These are phyloP conservation scores for Ophiostoma sp. DNA, from an alignment of 2,329 filamentous ascomycete genomes.

Conservation along the genomic window DNA sequence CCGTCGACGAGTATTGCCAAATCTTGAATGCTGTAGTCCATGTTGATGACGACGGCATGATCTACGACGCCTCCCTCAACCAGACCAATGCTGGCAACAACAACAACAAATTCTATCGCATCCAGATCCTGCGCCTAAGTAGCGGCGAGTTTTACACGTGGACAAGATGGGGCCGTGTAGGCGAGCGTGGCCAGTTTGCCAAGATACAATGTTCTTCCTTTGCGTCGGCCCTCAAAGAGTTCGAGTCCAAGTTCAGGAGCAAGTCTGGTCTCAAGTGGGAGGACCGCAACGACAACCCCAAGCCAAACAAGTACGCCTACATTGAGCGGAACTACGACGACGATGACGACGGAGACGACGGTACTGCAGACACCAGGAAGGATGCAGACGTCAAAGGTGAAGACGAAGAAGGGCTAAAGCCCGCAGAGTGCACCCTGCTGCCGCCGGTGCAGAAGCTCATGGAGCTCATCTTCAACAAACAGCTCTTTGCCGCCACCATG, in stretches of 20 bases:
- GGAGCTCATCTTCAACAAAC: constrained; percentile 75
- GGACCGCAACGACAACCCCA: constrained; percentile 51
- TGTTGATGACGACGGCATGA: constrained; percentile 59
- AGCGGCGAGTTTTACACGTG: constrained; percentile 52
- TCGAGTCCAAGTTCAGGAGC: constrained; percentile 57
- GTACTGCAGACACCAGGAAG: constrained; percentile 26
- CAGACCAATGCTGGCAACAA: constrained; percentile 67
- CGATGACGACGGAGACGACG: constrained; percentile 48
- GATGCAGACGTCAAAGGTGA: constrained; percentile 32
- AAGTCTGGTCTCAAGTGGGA: constrained; percentile 57
- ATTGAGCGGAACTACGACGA: constrained; percentile 73
- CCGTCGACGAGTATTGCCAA: constrained; percentile 45
- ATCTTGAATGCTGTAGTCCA: constrained; percentile 50
- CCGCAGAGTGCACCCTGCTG: constrained; percentile 53
- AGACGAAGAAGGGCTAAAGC: constrained; percentile 34
- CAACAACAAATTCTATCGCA: constrained; percentile 77
- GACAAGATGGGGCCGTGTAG: constrained; percentile 78
- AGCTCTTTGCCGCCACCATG: constrained; percentile 66
- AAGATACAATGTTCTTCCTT: constrained; percentile 38
- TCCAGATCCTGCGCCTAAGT: constrained; percentile 54
- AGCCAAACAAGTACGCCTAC: constrained; percentile 69
- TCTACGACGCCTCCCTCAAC: constrained; percentile 75
- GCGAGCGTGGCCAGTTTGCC: constrained; percentile 50
- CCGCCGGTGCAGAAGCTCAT: constrained; percentile 62
- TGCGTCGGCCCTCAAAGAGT: constrained; percentile 43